Evolutionary conservation across 2,329 filamentous ascomycete genomes (phyloP), one percentile per base, ranked within the genome.

Genomic region (Lecanicillium sp.): DNA sequence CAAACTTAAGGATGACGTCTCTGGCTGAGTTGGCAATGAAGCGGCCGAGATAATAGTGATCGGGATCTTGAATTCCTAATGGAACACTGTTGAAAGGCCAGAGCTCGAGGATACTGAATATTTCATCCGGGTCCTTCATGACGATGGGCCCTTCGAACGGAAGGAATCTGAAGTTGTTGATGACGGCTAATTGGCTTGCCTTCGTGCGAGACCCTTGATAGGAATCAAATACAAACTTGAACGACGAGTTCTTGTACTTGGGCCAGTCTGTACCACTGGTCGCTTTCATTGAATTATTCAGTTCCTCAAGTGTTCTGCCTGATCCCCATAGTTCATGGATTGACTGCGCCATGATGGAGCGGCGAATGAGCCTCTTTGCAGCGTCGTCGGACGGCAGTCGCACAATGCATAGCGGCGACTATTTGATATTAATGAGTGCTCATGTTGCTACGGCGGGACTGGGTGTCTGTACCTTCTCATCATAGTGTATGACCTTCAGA

Each of bases 251-350:
- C 50, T 73, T 69, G 67, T 90, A 95, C 9, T 68, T 57, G 0
- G 71, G 57, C 90, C 90, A 95, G 15, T n/a, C 39, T 11, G 50
- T 81, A 70, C 46, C 80, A 69, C 3, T 86, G 32, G 71, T 70
- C 7, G 61, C 60, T 52, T 72, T 75, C 49, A 95, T 74, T 47
- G 81, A 75, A 38, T 70, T 67, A 60, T 95, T 88, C 2, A 96
- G 74, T 37, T 77, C 71, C 3, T 80, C 69, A 58, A 94, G 84
- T 38, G 74, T 81, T 10, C 69, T 59, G 12, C 86, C 90, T 29
- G 72, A 70, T 15, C 86, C 91, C 91, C 93, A 97, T 53, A 96
- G 78, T 62, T 94, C 89, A 69, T 93, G 87, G 55, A 97, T 86
- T 38, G 80, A 83, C 67, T 90, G 87, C 20, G 82, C 81, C 42